Percentiles rank a stretch among this genome's conserved stretches.
phyloP scores from a whole-genome alignment of 202 grass and related monocot genomes.

The Zizania palustris region DNA sequence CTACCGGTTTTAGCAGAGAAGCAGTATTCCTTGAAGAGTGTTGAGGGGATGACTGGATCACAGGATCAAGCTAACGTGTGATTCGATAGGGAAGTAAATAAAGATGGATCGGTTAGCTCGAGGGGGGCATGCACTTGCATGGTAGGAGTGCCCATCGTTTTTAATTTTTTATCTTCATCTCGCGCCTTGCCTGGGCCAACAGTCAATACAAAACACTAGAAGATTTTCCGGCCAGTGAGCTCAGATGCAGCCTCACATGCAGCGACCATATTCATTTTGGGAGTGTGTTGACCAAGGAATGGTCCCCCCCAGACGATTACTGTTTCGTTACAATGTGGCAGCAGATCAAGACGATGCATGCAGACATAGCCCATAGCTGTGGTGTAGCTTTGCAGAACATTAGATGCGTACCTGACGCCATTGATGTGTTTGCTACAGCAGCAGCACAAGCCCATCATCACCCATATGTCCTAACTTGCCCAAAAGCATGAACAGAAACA shows the following conservation, averaged over 20 bases:
- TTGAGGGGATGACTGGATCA: neutral
- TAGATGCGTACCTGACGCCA: slow-evolving; percentile 17
- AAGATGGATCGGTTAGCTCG: neutral
- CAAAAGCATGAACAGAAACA: neutral
- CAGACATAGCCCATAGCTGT: slow-evolving; percentile 22
- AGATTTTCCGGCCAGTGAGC: slow-evolving; percentile 31
- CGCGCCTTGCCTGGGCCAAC: neutral
- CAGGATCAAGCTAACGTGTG: slow-evolving; percentile 22
- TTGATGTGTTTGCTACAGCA: slow-evolving; percentile 10
- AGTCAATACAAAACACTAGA: slow-evolving; percentile 18
- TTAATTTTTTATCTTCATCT: neutral
- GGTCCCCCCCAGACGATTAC: slow-evolving; percentile 27
- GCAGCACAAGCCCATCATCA: neutral
- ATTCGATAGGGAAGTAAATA: slow-evolving; percentile 5
- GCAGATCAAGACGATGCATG: slow-evolving; percentile 16
- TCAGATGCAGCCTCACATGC: slow-evolving; percentile 51
- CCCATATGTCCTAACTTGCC: neutral
- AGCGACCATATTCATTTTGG: slow-evolving; percentile 30
- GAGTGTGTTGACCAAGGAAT: slow-evolving; percentile 38
- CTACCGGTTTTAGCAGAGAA: neutral
- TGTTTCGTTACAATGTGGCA: slow-evolving; percentile 25
- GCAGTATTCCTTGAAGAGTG: neutral
- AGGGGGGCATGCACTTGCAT: slow-evolving; percentile 37
- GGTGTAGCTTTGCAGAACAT: slow-evolving; percentile 8
- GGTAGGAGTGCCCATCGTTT: slow-evolving; percentile 14